These are phyloP conservation scores for Diaporthe velutina DNA, from an alignment of 2,329 filamentous ascomycete genomes.

Conservation along the genomic window DNA sequence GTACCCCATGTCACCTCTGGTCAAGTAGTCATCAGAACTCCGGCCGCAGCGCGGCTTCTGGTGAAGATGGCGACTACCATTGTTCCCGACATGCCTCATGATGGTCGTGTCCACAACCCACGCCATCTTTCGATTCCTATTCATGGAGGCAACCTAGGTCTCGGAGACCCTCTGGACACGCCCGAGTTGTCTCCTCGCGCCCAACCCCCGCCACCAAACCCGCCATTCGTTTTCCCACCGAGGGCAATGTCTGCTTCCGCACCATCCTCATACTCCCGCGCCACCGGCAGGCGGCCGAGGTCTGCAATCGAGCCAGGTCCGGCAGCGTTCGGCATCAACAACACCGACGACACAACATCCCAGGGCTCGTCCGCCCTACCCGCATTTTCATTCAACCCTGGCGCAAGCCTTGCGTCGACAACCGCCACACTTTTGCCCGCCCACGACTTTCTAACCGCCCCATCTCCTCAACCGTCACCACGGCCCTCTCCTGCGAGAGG, in stretches of 20 bases:
- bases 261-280: conserved; percentile 59
- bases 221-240: conserved; percentile 74
- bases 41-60: conserved; percentile 63
- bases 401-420: conserved; percentile 43
- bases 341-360: conserved; percentile 45
- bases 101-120: conserved; percentile 42
- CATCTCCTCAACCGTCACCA: conserved; percentile 64
- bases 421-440: conserved; percentile 44
- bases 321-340: conserved; percentile 45
- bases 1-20: conserved; percentile 56
- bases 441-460: conserved; percentile 64
- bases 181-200: conserved; percentile 52
- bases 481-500: conserved; percentile 64
- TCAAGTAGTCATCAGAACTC: conserved; percentile 56
- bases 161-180: conserved; percentile 44
- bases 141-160: conserved; percentile 46
- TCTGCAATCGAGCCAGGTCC: conserved; percentile 64
- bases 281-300: conserved; percentile 63
- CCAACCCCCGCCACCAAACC: conserved; percentile 67
- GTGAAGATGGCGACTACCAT: conserved; percentile 51
- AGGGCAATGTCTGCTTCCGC: conserved; percentile 61
- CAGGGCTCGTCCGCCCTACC: conserved; percentile 60
- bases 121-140: conserved; percentile 44
- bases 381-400: conserved; percentile 58
- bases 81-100: conserved; percentile 45